Conservation (phyloP, 306 rosid genomes). For the Lathyrus tuberosus region DNA sequence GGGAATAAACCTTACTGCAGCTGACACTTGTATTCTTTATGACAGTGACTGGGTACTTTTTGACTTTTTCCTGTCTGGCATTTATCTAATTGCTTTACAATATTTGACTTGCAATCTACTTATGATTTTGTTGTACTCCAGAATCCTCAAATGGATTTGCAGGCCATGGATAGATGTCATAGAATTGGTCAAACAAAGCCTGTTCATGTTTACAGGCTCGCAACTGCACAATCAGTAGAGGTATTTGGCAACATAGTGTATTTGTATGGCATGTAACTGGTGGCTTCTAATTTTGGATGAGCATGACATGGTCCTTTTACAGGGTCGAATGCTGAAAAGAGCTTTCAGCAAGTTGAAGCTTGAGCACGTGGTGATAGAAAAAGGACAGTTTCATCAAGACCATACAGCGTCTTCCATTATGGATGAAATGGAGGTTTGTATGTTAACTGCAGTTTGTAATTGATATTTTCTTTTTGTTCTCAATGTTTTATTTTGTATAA, state of each 20-base stretch:
- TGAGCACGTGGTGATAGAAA: constrained; percentile 91
- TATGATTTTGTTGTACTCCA: constrained; percentile 42
- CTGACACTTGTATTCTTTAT: constrained; percentile 95
- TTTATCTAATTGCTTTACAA: constrained; percentile 14
- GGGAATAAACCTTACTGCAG: constrained; percentile 97
- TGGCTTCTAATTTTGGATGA: constrained; percentile 15
- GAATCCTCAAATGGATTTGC: constrained; percentile 99
- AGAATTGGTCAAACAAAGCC: constrained; percentile 97
- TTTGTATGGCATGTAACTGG: background rate
- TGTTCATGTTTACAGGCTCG: constrained; percentile 95
- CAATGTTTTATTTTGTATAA: background rate
- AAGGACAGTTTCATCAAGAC: constrained; percentile 92
- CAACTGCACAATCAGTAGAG: constrained; percentile 95
- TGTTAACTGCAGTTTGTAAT: constrained; percentile 13
- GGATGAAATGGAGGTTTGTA: constrained; percentile 62
- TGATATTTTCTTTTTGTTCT: background rate
- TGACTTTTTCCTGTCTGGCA: background rate
- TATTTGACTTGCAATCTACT: constrained; percentile 27
- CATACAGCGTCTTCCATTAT: constrained; percentile 42
- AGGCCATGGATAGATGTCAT: constrained; percentile 99
- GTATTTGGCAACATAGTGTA: constrained; percentile 42
- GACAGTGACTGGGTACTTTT: constrained; percentile 97
- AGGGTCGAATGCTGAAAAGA: constrained; percentile 93
- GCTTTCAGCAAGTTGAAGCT: constrained; percentile 98
- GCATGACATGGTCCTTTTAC: constrained; percentile 37